Evolutionary conservation across 495 filamentous ascomycete genomes (phyloP).

Genomic region (Lepraria neglecta): DNA sequence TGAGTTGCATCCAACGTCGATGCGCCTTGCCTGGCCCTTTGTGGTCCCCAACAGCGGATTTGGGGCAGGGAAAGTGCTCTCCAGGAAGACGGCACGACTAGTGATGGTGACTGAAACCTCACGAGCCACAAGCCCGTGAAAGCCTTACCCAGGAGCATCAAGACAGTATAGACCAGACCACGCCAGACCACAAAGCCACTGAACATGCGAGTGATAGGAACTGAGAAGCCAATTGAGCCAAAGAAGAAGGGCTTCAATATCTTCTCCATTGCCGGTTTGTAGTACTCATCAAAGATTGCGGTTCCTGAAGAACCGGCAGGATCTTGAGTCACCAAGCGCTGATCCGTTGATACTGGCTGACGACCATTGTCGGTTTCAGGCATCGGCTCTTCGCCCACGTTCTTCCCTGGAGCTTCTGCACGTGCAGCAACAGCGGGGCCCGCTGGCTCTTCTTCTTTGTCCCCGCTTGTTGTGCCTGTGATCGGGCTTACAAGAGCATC

Average conservation of each 20-base stretch:
- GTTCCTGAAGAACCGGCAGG: background rate
- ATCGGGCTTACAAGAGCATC: background rate
- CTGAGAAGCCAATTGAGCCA: conserved; percentile 72
- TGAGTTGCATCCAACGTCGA: background rate
- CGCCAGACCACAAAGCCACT: conserved; percentile 57
- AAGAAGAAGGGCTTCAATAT: conserved; percentile 69
- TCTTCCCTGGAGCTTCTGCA: background rate
- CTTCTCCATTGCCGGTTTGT: background rate
- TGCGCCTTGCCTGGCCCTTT: background rate
- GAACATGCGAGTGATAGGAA: conserved; percentile 70
- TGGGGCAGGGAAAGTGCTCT: background rate
- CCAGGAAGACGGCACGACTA: background rate
- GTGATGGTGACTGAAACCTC: conserved; percentile 33
- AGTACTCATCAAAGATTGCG: background rate
- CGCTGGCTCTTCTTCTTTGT: background rate
- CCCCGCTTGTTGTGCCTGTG: too few species aligned
- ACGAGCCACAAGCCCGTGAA: conserved; percentile 60
- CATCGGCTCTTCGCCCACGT: background rate
- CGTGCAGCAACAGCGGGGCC: background rate
- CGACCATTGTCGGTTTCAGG: background rate
- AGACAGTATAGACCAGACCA: conserved; percentile 60
- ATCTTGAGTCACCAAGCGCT: background rate
- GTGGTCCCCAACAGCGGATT: too few species aligned
- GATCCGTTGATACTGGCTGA: background rate
- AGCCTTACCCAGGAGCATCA: conserved; percentile 65